Conservation (phyloP, 2,329 filamentous ascomycete species). For the Xylariaceae sp. region DNA sequence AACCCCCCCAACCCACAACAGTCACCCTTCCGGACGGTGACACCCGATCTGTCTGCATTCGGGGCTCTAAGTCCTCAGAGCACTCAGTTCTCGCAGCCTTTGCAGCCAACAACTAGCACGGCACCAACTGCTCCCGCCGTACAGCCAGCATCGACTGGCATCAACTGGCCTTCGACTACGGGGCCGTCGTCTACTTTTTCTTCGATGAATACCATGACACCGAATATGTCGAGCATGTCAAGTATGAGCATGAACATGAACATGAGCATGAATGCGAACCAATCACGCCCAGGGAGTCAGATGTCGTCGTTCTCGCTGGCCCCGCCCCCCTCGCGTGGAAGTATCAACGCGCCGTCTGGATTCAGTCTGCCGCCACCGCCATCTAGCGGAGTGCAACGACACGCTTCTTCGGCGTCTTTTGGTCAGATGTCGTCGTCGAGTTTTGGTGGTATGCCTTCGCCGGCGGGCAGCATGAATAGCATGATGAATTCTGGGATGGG, state of each 20-base stretch:
- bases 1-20: slow-evolving; percentile 34
- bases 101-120: slow-evolving; percentile 40
- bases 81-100: slow-evolving; percentile 59
- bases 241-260: slow-evolving; percentile 40
- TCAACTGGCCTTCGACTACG: slow-evolving; percentile 35
- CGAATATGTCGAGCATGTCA: slow-evolving; percentile 43
- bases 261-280: slow-evolving; percentile 42
- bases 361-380: slow-evolving; percentile 48
- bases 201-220: slow-evolving; percentile 36
- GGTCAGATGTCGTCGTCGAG: slow-evolving; percentile 20
- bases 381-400: slow-evolving; percentile 33
- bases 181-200: slow-evolving; percentile 35
- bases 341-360: slow-evolving; percentile 29
- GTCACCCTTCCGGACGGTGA: slow-evolving; percentile 50
- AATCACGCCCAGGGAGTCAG: slow-evolving; percentile 36
- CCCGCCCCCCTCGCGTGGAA: slow-evolving; percentile 43
- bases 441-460: slow-evolving; percentile 19
- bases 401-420: slow-evolving; percentile 26
- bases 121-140: slow-evolving; percentile 20
- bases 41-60: slow-evolving; percentile 53
- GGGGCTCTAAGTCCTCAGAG: slow-evolving; percentile 51
- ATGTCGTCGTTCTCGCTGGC: slow-evolving; percentile 53
- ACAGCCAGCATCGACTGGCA: slow-evolving; percentile 38
- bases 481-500: slow-evolving; percentile 22
- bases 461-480: slow-evolving; percentile 25